phyloP scores from a whole-genome alignment of 169 alveolate species.

The Cyclospora cayetanensis region DNA sequence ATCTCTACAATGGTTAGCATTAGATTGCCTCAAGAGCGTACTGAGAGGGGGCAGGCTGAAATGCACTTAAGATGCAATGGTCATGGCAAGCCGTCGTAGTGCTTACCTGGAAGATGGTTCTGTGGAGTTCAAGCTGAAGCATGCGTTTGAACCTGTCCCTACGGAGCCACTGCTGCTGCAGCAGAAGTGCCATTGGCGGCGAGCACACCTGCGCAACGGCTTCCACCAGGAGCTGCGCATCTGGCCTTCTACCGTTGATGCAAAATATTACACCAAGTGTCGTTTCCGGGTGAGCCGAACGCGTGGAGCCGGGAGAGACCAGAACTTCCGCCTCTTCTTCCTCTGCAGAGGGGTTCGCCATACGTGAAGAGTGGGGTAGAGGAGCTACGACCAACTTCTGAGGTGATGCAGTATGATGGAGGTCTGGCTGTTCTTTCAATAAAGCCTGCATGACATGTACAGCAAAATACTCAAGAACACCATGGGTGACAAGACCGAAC shows the following conservation, averaged over 20 bases:
- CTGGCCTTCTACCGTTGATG: constrained; percentile 28
- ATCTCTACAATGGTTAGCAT: neutral
- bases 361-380: neutral
- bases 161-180: constrained; percentile 66
- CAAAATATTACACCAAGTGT: constrained; percentile 29
- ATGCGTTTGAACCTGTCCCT: constrained; percentile 64
- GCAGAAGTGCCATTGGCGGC: constrained; percentile 43
- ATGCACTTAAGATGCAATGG: neutral
- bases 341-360: constrained; percentile 11
- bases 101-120: constrained; percentile 67
- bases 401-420: constrained; percentile 11
- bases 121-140: constrained; percentile 69
- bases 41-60: neutral
- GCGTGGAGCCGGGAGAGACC: neutral
- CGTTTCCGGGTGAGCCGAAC: neutral
- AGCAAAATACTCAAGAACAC: neutral
- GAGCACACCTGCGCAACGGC: constrained; percentile 39
- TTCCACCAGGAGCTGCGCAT: constrained; percentile 15
- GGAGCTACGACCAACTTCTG: neutral
- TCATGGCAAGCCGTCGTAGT: neutral
- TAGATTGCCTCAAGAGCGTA: neutral
- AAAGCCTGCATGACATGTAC: neutral
- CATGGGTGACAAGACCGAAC: neutral
- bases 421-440: neutral
- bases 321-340: neutral